phyloP scores from a whole-genome alignment of 1,284 basidiomycete species.

The Abortiporus biennis region DNA sequence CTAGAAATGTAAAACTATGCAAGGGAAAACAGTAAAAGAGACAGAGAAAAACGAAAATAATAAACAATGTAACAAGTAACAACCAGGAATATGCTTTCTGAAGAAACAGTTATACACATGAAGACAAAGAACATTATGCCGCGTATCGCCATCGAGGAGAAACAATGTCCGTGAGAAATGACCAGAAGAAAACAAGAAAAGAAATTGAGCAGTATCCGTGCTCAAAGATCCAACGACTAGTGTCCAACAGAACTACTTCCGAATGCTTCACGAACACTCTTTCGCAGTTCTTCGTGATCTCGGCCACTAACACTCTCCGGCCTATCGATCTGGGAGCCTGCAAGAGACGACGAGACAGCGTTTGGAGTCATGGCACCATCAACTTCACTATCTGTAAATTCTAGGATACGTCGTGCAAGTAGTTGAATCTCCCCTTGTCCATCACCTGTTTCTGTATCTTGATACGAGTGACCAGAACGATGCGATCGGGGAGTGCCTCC shows the following conservation, averaged over 20 bases:
- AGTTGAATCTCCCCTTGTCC: slow-evolving; percentile 86
- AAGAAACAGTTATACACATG: no score
- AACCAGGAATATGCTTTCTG: no score
- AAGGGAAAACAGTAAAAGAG: no score
- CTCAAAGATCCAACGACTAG: slow-evolving; percentile 12
- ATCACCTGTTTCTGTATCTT: slow-evolving; percentile 77
- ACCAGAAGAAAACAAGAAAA: neutral
- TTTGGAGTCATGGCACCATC: slow-evolving; percentile 57
- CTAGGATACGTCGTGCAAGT: slow-evolving; percentile 79
- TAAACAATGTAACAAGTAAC: no score
- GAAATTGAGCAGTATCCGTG: neutral
- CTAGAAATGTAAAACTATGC: no score
- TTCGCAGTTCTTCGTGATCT: slow-evolving; percentile 72
- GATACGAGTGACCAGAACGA: slow-evolving; percentile 64
- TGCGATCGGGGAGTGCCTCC: slow-evolving; percentile 70
- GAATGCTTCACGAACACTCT: slow-evolving; percentile 77
- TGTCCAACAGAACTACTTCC: slow-evolving; percentile 26
- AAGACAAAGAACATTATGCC: neutral
- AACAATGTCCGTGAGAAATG: no score
- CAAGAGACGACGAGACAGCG: slow-evolving; percentile 50
- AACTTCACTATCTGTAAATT: slow-evolving; percentile 72
- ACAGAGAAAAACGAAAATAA: no score
- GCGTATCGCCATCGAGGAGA: no score
- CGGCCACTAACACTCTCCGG: slow-evolving; percentile 48
- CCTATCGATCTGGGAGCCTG: slow-evolving; percentile 18